Evolutionary conservation across 2,329 filamentous ascomycete species (phyloP).

Genomic region (Colletotrichum spinosum): DNA sequence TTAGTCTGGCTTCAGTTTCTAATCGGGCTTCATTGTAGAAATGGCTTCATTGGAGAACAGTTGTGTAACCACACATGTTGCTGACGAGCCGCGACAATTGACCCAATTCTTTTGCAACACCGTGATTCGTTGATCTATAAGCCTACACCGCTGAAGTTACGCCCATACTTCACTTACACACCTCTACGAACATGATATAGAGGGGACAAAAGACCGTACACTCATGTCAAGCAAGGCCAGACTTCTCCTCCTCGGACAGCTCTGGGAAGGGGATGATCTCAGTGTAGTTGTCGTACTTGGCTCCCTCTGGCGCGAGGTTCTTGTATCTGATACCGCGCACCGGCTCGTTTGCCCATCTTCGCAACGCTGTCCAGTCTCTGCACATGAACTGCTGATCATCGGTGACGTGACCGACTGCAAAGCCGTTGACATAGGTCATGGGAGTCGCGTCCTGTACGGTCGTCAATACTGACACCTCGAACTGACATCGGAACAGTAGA

Average conservation of each 20-base stretch:
- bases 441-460: constrained; percentile 11
- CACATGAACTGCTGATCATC: constrained; percentile 30
- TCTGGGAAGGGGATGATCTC: constrained; percentile 27
- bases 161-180: too few species aligned
- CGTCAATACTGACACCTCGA: neutral
- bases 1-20: too few species aligned
- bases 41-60: too few species aligned
- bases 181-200: too few species aligned
- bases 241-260: constrained; percentile 9
- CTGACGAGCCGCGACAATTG: too few species aligned
- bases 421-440: constrained; percentile 27
- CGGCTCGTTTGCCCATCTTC: constrained; percentile 26
- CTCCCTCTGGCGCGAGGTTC: constrained; percentile 16
- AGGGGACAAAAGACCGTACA: neutral
- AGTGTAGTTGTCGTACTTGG: constrained; percentile 17
- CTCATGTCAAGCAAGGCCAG: constrained; percentile 13
- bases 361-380: constrained; percentile 22
- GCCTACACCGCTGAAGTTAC: too few species aligned
- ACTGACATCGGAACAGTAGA: too few species aligned
- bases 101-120: too few species aligned
- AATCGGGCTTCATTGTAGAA: too few species aligned
- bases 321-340: constrained; percentile 20
- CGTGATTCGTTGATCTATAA: too few species aligned
- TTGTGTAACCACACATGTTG: too few species aligned
- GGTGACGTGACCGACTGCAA: constrained; percentile 18